Evolutionary conservation across 768 basidiomycete genomes (phyloP), one percentile per base, ranked within the genome.

Genomic region (Leucocoprinus birnbaumii): DNA sequence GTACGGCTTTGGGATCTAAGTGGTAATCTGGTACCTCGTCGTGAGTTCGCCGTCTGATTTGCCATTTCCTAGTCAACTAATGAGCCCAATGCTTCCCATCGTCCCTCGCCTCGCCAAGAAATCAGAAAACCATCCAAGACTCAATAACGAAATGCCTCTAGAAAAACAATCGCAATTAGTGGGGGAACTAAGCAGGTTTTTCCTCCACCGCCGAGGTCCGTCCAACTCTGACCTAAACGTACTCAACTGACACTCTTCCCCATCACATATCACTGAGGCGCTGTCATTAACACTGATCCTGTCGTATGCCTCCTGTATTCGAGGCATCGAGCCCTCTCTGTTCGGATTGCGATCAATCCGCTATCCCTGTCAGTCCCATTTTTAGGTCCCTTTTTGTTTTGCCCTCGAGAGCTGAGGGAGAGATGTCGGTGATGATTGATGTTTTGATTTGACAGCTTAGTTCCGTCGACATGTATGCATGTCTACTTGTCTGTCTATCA

Each of bases 221-320:
- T n/a, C n/a, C n/a, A 31, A 31, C 6, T 31, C 6, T 31, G 11
- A 31, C 31, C 11, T 31, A 5, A 31, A 31, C 5, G 31, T 31
- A 11, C 31, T 11, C 31, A 31, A 31, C 31, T 31, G 31, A 31
- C 31, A 31, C n/a, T n/a, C n/a, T 31, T 11, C 31, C 6, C 31
- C 31, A 31, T 31, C 31, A 31, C 31, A 41, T 41, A 14, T 41
- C 16, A 19, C 4, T 14, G 5, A 41, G n/a, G 18, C 13, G 13
- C 38, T 42, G 52, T 37, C 19, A 44, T 35, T 38, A 35, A 37
- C n/a, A n/a, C 37, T 45, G 52, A 53, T 53, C 52, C 43, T 53
- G 52, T 45, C 52, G 31, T 22, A 45, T 21, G 18, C 26, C 16
- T 26, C n/a, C 18, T 42, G 22, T 6, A 7, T n/a, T 25, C 35